Base-by-base conservation (phyloP, 768 basidiomycete genomes). In the Termitomyces eurrhizus region DNA sequence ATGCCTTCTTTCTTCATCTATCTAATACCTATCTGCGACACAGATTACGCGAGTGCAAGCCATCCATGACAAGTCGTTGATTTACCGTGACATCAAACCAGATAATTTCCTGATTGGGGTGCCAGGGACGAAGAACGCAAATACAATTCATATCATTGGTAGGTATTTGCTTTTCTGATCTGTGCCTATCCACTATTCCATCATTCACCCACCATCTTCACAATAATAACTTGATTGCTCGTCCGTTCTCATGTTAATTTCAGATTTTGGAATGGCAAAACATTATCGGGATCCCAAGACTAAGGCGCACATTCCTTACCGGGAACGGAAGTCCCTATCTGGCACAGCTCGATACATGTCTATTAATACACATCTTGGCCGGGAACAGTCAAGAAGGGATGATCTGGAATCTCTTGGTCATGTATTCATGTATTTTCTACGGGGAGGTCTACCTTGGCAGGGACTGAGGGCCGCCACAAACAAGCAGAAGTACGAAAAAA, bases 401-500 rank as follows among this genome's bases (percentile, higher is more conserved):
- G 96, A 99, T 73, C 75, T 99, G 35, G 96, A 99, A 76, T 96
- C 95, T 42, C 78, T 99, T 35, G 96, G 97, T 0, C 97, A 99
- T 73, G 97, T 99, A 49, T 98, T 98, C 79, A 98, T 99, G 92
- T 99, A 99, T 75, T 99, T 99, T 75, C 74, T 99, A 66, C 84
- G 96, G 5, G 96, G 96, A 29, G 94, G 95, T 21, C 82, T 99
- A 58, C 96, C 96, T 32, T 99, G 96, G 96, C 96, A 99, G 73
- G 96, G 96, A 50, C 80, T 99, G 63, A 87, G 95, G 69, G 97
- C 96, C 24, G 95, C 95, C 9, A 99, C 96, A 1, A 98, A 99
- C 82, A 98, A 98, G 78, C 96, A 98, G 74, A 98, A 98, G 78
- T 99, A 99, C 72, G 97, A 99, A 77, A 98, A 98, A 80, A 99